Evolutionary conservation across 257 asterid species (phyloP).

Genomic region (Coffea eugenioides): DNA sequence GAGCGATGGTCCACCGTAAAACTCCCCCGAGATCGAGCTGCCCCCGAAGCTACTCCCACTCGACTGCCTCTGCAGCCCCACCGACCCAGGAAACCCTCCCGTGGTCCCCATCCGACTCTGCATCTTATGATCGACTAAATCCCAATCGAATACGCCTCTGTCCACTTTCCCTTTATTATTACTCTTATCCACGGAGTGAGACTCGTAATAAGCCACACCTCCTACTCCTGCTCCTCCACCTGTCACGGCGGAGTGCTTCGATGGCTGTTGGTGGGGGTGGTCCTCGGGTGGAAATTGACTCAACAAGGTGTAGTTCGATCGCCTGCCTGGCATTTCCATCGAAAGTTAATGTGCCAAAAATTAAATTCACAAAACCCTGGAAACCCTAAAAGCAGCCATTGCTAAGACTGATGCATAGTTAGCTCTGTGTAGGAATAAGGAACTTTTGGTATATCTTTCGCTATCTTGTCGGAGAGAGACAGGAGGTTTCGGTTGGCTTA

Average conservation of each 20-base stretch:
- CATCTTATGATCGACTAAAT: conserved; percentile 58
- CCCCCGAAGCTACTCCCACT: conserved; percentile 93
- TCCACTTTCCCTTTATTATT: conserved; percentile 37
- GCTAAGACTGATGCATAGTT: conserved; percentile 11
- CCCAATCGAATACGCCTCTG: conserved; percentile 64
- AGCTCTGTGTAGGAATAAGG: not conserved
- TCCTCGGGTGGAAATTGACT: conserved; percentile 74
- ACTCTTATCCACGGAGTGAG: conserved; percentile 60
- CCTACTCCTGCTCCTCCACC: conserved; percentile 32
- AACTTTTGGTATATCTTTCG: conserved; percentile 21
- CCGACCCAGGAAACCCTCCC: conserved; percentile 38
- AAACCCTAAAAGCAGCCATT: conserved; percentile 40
- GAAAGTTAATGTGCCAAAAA: conserved; percentile 13
- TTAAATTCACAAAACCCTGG: conserved; percentile 31
- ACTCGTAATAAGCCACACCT: conserved; percentile 42
- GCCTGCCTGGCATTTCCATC: conserved; percentile 79
- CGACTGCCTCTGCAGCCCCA: conserved; percentile 80
- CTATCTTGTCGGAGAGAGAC: conserved; percentile 22
- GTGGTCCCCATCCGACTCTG: conserved; percentile 57
- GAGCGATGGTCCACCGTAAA: conserved; percentile 44
- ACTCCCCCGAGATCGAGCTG: conserved; percentile 86
- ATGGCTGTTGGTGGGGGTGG: conserved; percentile 37
- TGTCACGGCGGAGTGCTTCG: conserved; percentile 35
- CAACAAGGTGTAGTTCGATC: conserved; percentile 68
- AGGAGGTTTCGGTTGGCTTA: conserved; percentile 26